Evolutionary conservation across 2,329 filamentous ascomycete genomes (phyloP), one percentile per base, ranked within the genome.

Genomic region (Tetracladium maxilliforme): DNA sequence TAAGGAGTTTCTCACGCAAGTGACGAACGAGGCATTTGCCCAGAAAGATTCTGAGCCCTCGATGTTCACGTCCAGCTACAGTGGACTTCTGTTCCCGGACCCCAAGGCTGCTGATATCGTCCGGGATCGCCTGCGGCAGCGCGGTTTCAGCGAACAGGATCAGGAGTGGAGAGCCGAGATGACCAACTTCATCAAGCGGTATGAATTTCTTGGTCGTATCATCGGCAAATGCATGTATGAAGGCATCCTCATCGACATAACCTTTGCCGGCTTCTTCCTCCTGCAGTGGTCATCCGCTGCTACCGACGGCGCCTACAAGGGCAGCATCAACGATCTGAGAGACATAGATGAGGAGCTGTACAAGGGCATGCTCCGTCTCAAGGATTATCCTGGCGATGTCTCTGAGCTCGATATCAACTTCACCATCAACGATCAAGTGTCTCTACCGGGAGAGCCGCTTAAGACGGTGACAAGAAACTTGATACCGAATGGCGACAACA

Each of bases 211-310:
- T 0, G 90, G 90, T 2, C 77, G 90, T 4, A 70, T 98, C 15
- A 75, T 98, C 14, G 90, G 90, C 8, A 98, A 98, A 47, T 98
- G 90, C 50, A 61, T 98, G 42, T 98, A 98, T 44, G 90, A 98
- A 53, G 86, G 86, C 1, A 95, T 98, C 22, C 63, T 98, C 4
- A 75, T 95, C 23, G 86, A 98, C 48, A 75, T 94, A 31, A 72
- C 72, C 25, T 98, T 98, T 56, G 86, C 87, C 2, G 76, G 81
- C 1, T 98, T 98, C 56, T 98, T 98, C 53, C 65, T 98, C 6
- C 67, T 93, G 31, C 94, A 95, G 47, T 98, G 90, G 90, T 72
- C 84, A 3, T 64, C 87, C 26, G 74, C 77, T 8, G 76, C 77
- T 10, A 72, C 69, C 5, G 52, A 54, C 14, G 62, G 64, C 10